Base-by-base conservation (phyloP, 176 grass and related monocot genomes). In the Eragrostis nindensis region DNA sequence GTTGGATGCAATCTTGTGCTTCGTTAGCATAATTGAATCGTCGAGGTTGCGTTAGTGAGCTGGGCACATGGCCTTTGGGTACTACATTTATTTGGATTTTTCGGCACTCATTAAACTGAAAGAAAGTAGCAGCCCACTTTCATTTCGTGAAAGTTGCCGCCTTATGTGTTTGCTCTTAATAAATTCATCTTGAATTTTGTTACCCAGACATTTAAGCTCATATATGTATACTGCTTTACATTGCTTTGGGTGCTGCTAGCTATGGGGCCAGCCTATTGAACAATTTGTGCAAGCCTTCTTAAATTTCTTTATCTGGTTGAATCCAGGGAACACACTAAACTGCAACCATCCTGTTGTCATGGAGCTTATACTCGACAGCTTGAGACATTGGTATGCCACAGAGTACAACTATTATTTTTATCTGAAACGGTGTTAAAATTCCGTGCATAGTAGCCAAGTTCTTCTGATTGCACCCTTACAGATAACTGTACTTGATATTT, bases 341-440 rank as follows among this genome's bases (percentile, higher is more conserved):
- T 97, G 94, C 94, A 97, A 93, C 52, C 94, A 97, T 87, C 94
- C 96, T 84, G 84, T 99, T 70, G 96, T 99, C 70, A 99, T 80
- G 92, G 90, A 99, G 69, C 90, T 99, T 74, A 73, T 99, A 79
- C 88, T 99, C 2, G 92, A 99, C 62, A 99, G 96, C 80, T 86
- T 99, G 82, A 95, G 92, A 84, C 96, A 99, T 84, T 99, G 96
- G 96, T 99, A 91, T 62, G 55, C 22, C 40, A 18, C 9, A 81
- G 42, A 40, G 66, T 83, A 55, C 66, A 65, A n/a, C 30, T 67
- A 45, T 76, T 14, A 16, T 54, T 84, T 84, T 73, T 74, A n/a
- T n/a, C 39, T 83, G 26, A 36, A 82, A 61, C 45, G 26, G 5
- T 42, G 54, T 85, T 44, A 79, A 50, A 38, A 68, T 79, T 46